Percentiles rank a stretch among this genome's conserved stretches.
Evolutionary conservation across 75 land plant genomes (phyloP).

Genomic region (Pinus tabuliformis): DNA sequence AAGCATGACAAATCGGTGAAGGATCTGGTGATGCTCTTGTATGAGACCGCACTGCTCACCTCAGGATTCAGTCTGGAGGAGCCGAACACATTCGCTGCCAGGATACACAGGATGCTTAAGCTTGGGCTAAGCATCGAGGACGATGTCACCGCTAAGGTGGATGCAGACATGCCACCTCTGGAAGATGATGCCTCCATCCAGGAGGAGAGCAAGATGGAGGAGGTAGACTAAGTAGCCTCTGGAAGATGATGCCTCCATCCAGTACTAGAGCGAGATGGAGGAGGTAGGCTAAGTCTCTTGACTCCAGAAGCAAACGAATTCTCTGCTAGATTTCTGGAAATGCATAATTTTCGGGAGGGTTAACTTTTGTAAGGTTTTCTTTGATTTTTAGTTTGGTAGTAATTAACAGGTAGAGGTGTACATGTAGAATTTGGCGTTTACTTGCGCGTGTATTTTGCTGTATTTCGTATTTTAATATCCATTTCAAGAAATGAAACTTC

Average conservation of each 20-base stretch:
- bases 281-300: conserved; percentile 55
- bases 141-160: conserved; percentile 25
- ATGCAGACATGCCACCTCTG: conserved; percentile 56
- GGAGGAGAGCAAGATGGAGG: conserved; percentile 87
- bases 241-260: conserved; percentile 39
- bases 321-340: too few species aligned
- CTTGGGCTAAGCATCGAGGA: conserved; percentile 83
- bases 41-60: conserved; percentile 78
- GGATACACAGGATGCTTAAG: conserved; percentile 88
- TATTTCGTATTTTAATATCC: too few species aligned
- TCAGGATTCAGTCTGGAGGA: conserved; percentile 91
- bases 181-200: conserved; percentile 39
- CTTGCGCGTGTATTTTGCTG: too few species aligned
- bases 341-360: too few species aligned
- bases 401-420: too few species aligned
- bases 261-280: conserved; percentile 81
- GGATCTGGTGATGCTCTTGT: conserved; percentile 77
- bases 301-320: too few species aligned
- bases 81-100: conserved; percentile 69
- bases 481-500: too few species aligned
- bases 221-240: conserved; percentile 63
- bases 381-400: too few species aligned
- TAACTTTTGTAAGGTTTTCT: too few species aligned
- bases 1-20: conserved; percentile 78
- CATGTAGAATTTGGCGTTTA: too few species aligned